A percentile compares a stretch with the other conserved stretches of the same genome.
phyloP scores from a whole-genome alignment of 2,329 filamentous ascomycete species.

The Penicillium sp. region DNA sequence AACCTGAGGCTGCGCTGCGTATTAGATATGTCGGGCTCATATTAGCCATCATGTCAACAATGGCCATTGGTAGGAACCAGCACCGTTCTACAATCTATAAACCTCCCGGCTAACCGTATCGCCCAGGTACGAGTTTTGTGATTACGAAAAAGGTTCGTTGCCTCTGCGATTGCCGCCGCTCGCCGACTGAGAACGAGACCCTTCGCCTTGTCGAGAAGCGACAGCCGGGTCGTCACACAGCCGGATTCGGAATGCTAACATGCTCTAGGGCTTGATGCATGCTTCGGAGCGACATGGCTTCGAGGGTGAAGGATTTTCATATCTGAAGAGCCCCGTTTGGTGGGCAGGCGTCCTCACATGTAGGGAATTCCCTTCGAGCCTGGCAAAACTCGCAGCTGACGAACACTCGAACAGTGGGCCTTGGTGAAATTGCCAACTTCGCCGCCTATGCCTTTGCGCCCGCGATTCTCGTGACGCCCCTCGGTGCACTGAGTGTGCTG shows the following conservation, averaged over 20 bases:
- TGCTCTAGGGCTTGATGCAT: constrained; percentile 71
- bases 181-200: constrained; percentile 2
- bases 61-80: constrained; percentile 40
- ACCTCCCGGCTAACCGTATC: constrained; percentile 8
- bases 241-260: constrained; percentile 15
- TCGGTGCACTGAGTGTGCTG: constrained; percentile 88
- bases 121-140: constrained; percentile 84
- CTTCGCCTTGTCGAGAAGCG: neutral
- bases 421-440: constrained; percentile 95
- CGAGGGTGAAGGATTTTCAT: constrained; percentile 92
- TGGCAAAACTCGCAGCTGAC: neutral
- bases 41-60: constrained; percentile 45
- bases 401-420: constrained; percentile 59
- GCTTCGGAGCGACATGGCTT: constrained; percentile 89
- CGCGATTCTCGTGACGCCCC: constrained; percentile 93
- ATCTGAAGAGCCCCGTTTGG: constrained; percentile 92
- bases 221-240: neutral
- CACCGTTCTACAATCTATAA: neutral
- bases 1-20: constrained; percentile 17
- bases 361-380: constrained; percentile 45
- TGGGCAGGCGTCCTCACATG: constrained; percentile 90
- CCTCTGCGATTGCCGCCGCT: constrained; percentile 3
- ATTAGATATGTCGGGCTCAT: constrained; percentile 45
- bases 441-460: constrained; percentile 97
- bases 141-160: constrained; percentile 89